Conservation (phyloP, 257 asterid species). For the Ligustrum vulgare region DNA sequence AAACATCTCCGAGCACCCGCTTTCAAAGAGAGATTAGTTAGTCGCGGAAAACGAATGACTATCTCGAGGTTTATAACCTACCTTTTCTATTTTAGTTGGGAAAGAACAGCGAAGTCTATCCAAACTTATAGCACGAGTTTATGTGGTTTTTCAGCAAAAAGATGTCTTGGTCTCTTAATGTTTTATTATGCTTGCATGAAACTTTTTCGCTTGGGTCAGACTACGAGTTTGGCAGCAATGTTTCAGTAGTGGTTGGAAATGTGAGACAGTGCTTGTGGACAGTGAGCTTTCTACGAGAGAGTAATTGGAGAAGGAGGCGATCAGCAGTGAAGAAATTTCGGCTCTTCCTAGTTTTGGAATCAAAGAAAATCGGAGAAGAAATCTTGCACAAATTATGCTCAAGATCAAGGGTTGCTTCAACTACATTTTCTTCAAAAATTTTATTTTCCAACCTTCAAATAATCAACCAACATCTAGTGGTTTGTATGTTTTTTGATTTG, state of each 20-base stretch:
- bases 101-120: neutral
- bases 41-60: too few species aligned
- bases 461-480: too few species aligned
- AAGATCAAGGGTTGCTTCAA: too few species aligned
- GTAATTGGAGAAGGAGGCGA: neutral
- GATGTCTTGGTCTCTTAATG: constrained; percentile 32
- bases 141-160: constrained; percentile 39
- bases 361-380: too few species aligned
- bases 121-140: constrained; percentile 17
- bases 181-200: neutral
- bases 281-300: neutral
- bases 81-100: neutral
- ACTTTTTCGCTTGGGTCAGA: neutral
- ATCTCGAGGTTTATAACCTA: neutral
- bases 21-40: too few species aligned
- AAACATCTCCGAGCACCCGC: too few species aligned
- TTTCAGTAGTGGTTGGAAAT: neutral
- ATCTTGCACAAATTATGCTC: too few species aligned
- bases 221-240: neutral
- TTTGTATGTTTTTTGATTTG: too few species aligned
- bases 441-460: too few species aligned
- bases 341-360: too few species aligned
- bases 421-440: too few species aligned
- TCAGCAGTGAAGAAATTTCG: too few species aligned
- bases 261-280: neutral